Percentiles rank a stretch among this genome's conserved stretches.
Conservation (phyloP, 1,139 yeast genomes). For the Geotrichum cucujoidarum region DNA sequence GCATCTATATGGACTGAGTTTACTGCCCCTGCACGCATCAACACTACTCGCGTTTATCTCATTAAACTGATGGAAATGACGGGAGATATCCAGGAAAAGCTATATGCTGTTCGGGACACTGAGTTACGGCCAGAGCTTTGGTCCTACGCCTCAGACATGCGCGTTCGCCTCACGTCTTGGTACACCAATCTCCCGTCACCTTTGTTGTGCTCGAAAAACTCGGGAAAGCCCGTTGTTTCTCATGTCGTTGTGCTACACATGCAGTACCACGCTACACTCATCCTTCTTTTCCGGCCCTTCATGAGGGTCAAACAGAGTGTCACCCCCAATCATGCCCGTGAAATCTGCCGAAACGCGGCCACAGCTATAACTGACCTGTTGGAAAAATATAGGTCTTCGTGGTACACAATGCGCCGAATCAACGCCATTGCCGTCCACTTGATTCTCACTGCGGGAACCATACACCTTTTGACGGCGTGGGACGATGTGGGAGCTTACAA, state of each 20-base stretch:
- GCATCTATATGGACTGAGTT: conserved; percentile 19
- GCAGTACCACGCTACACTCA: conserved; percentile 24
- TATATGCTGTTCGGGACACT: conserved; percentile 18
- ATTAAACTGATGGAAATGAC: conserved; percentile 16
- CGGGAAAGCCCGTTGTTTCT: conserved; percentile 22
- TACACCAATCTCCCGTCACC: conserved; percentile 24
- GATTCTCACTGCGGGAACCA: conserved; percentile 28
- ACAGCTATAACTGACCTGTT: conserved; percentile 17
- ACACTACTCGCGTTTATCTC: conserved; percentile 13
- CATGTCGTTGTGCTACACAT: conserved; percentile 26
- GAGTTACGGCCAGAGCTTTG: conserved; percentile 12
- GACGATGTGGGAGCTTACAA: conserved; percentile 14
- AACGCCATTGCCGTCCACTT: conserved; percentile 27
- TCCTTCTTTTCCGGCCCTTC: conserved; percentile 26
- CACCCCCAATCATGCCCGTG: background rate
- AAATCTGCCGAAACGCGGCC: conserved; percentile 19
- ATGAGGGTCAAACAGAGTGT: conserved; percentile 4
- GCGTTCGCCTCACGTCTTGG: conserved; percentile 25
- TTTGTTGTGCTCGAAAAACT: conserved; percentile 21
- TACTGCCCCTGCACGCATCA: conserved; percentile 15
- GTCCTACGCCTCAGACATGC: conserved; percentile 19
- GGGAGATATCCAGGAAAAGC: conserved; percentile 20
- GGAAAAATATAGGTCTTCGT: conserved; percentile 16
- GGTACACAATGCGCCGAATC: conserved; percentile 25
- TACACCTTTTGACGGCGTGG: conserved; percentile 20